phyloP scores from a whole-genome alignment of 2,329 filamentous ascomycete genomes.

The Monilinia fructigena region DNA sequence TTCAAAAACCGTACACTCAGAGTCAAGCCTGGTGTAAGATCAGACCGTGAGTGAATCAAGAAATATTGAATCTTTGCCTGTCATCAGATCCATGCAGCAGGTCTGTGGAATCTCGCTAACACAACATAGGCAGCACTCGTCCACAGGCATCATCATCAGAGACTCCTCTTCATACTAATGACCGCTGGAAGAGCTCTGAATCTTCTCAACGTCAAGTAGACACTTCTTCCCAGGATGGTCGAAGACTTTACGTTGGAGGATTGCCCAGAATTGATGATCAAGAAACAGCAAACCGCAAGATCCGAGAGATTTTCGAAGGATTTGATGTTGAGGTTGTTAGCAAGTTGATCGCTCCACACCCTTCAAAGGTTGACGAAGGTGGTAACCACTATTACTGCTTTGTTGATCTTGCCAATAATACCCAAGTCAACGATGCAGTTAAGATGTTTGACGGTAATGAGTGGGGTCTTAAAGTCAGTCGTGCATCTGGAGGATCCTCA shows the following conservation, averaged over 20 bases:
- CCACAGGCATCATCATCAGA: conserved; percentile 11
- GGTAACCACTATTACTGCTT: conserved; percentile 64
- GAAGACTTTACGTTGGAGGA: conserved; percentile 52
- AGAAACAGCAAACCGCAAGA: conserved; percentile 47
- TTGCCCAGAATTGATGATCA: conserved; percentile 51
- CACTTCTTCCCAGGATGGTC: conserved; percentile 39
- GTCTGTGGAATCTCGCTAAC: neutral
- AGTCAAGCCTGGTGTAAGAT: conserved; percentile 58
- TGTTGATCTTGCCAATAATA: conserved; percentile 57
- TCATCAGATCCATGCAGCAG: neutral
- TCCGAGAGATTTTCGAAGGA: conserved; percentile 48
- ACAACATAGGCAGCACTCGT: conserved; percentile 12
- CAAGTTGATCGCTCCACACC: conserved; percentile 55
- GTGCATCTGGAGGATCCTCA: conserved; percentile 25
- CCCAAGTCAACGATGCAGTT: conserved; percentile 55
- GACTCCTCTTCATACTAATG: conserved; percentile 24
- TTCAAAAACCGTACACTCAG: conserved; percentile 60
- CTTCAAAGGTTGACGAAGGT: conserved; percentile 50
- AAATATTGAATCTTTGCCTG: neutral
- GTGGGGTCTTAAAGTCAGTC: conserved; percentile 30
- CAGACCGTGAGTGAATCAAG: conserved; percentile 27
- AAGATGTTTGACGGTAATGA: conserved; percentile 41
- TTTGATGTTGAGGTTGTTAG: conserved; percentile 46
- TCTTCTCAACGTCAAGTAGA: conserved; percentile 25
- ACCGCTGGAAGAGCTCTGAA: conserved; percentile 35